phyloP scores from a whole-genome alignment of 2,329 filamentous ascomycete species.

The Nigrospora sphaerica region DNA sequence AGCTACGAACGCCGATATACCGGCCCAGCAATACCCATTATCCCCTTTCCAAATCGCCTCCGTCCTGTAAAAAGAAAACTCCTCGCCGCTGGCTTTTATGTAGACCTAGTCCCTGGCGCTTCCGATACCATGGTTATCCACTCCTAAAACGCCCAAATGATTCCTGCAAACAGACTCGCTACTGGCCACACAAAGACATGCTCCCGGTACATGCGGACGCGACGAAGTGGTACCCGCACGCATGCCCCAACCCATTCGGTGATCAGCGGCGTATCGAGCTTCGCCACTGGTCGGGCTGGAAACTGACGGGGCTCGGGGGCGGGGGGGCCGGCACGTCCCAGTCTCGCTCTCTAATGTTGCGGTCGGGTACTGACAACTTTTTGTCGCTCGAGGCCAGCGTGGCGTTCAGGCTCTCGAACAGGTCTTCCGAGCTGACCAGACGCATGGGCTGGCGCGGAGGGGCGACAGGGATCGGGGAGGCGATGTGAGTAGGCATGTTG shows the following conservation, averaged over 20 bases:
- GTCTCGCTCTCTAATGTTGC: slow-evolving; percentile 48
- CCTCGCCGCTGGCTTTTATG: not conserved
- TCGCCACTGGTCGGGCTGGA: slow-evolving; percentile 50
- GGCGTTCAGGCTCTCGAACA: slow-evolving; percentile 46
- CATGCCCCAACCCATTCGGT: not conserved
- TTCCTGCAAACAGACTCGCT: not conserved
- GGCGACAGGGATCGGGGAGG: slow-evolving; percentile 40
- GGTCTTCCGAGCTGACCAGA: slow-evolving; percentile 39
- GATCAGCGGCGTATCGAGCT: slow-evolving; percentile 24
- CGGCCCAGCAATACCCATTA: no score
- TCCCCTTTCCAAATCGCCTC: no score
- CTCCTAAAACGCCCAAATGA: not conserved
- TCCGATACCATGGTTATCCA: not conserved
- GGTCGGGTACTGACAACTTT: slow-evolving; percentile 36
- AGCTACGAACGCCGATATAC: no score
- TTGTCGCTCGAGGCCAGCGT: slow-evolving; percentile 37
- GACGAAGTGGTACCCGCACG: no score
- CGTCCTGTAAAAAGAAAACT: no score
- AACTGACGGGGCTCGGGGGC: slow-evolving; percentile 57
- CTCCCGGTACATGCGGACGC: not conserved
- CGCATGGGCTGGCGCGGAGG: slow-evolving; percentile 37
- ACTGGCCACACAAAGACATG: slow-evolving; percentile 1
- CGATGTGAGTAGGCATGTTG: slow-evolving; percentile 37
- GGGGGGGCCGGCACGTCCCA: slow-evolving; percentile 60
- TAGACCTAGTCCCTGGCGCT: not conserved